Percentiles rank a stretch among this genome's conserved stretches.
phyloP scores from a whole-genome alignment of 768 basidiomycete species.

The Mycena vitilis region DNA sequence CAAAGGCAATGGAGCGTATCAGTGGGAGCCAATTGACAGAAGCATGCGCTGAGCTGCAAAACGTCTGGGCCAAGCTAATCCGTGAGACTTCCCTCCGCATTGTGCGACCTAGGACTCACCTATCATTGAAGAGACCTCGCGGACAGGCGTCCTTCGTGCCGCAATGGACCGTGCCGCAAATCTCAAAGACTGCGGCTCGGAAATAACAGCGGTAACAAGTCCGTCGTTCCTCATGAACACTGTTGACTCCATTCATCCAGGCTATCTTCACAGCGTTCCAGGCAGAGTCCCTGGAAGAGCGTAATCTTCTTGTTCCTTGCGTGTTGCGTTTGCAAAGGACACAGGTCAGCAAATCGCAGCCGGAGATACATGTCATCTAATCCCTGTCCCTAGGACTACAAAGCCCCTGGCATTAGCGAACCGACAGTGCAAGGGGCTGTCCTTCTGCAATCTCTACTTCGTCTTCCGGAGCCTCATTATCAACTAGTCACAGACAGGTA shows the following conservation, averaged over 20 bases:
- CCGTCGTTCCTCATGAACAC: background rate
- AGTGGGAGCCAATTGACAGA: constrained; percentile 64
- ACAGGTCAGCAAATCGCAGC: constrained; percentile 50
- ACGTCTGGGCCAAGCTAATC: constrained; percentile 70
- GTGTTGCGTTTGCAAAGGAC: constrained; percentile 65
- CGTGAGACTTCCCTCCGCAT: constrained; percentile 59
- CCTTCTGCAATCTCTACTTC: constrained; percentile 85
- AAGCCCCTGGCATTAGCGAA: constrained; percentile 44
- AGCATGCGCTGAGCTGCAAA: constrained; percentile 70
- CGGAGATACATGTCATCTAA: constrained; percentile 2
- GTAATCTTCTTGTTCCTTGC: constrained; percentile 71
- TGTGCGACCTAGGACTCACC: constrained; percentile 8
- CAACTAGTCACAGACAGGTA: constrained; percentile 78
- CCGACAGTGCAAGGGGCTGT: constrained; percentile 88
- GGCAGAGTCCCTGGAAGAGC: constrained; percentile 61
- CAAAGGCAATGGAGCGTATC: constrained; percentile 77
- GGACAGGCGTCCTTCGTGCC: constrained; percentile 84
- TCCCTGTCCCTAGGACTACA: constrained; percentile 39
- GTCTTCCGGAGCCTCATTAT: constrained; percentile 74
- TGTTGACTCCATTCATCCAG: constrained; percentile 50
- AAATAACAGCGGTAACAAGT: constrained; percentile 67
- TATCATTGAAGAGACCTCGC: constrained; percentile 63
- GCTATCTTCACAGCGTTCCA: constrained; percentile 71
- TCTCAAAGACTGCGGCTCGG: constrained; percentile 59
- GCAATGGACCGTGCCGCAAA: constrained; percentile 74